Conservation (phyloP, 139 green algal species). For the Ostreobium quekettii region DNA sequence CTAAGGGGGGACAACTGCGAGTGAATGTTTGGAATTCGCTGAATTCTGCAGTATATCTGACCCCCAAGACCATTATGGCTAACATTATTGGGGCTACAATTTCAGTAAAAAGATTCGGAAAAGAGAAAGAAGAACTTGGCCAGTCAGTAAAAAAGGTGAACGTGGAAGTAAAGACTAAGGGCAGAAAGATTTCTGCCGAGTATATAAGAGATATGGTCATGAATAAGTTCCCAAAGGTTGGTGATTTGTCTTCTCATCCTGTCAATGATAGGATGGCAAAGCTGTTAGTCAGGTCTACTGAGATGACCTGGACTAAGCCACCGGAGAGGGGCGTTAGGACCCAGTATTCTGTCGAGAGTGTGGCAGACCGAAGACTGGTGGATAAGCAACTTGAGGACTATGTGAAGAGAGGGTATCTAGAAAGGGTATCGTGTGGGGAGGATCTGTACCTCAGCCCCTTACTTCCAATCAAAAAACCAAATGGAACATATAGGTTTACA, state of each 20-base stretch:
- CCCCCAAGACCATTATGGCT: too few species aligned
- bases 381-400: conserved; percentile 12
- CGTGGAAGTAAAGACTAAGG: too few species aligned
- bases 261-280: not conserved
- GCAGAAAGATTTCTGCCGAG: too few species aligned
- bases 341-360: not conserved
- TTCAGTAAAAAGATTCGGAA: too few species aligned
- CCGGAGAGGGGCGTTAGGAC: not conserved
- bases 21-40: too few species aligned
- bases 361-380: not conserved
- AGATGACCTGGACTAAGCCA: not conserved
- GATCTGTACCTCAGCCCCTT: conserved; percentile 4
- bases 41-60: too few species aligned
- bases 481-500: conserved; percentile 3
- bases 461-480: conserved; percentile 1
- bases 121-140: too few species aligned
- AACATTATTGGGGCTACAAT: too few species aligned
- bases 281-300: not conserved
- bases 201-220: not conserved
- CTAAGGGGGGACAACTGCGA: too few species aligned
- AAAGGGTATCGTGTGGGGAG: not conserved
- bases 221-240: conserved; percentile 1
- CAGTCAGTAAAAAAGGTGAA: too few species aligned
- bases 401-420: conserved; percentile 7
- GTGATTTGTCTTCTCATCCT: not conserved